A percentile compares a stretch with the other conserved stretches of the same genome.
phyloP scores from a whole-genome alignment of 2,329 filamentous ascomycete genomes.

The Gaeumannomyces sp. region DNA sequence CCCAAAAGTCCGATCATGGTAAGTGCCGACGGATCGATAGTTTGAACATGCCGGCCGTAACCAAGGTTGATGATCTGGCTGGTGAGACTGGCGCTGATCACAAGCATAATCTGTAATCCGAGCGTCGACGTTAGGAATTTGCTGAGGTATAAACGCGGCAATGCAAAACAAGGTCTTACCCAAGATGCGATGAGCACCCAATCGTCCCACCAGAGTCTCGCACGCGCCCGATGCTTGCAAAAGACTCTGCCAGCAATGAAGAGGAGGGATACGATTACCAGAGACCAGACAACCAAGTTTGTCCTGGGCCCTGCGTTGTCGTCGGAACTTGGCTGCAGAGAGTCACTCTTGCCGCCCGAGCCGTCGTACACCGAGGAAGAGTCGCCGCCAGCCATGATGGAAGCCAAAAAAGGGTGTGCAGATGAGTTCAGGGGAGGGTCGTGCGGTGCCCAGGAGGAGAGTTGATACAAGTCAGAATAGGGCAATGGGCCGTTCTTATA shows the following conservation, averaged over 20 bases:
- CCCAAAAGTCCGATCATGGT: constrained; percentile 16
- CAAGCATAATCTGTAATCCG: background rate
- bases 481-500: too few species aligned
- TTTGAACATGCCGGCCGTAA: constrained; percentile 20
- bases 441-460: too few species aligned
- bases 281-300: too few species aligned
- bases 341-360: too few species aligned
- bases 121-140: background rate
- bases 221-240: background rate
- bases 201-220: background rate
- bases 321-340: too few species aligned
- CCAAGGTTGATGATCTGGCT: constrained; percentile 10
- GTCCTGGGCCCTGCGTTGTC: too few species aligned
- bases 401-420: too few species aligned
- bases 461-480: too few species aligned
- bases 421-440: too few species aligned
- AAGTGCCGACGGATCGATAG: constrained; percentile 10
- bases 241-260: background rate
- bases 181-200: background rate
- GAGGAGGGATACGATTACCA: too few species aligned
- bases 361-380: too few species aligned
- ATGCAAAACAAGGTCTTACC: background rate
- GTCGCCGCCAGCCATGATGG: too few species aligned
- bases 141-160: background rate
- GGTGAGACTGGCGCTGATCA: constrained; percentile 1